phyloP scores from a whole-genome alignment of 2,329 filamentous ascomycete species.

The Neopestalotiopsis rosae region DNA sequence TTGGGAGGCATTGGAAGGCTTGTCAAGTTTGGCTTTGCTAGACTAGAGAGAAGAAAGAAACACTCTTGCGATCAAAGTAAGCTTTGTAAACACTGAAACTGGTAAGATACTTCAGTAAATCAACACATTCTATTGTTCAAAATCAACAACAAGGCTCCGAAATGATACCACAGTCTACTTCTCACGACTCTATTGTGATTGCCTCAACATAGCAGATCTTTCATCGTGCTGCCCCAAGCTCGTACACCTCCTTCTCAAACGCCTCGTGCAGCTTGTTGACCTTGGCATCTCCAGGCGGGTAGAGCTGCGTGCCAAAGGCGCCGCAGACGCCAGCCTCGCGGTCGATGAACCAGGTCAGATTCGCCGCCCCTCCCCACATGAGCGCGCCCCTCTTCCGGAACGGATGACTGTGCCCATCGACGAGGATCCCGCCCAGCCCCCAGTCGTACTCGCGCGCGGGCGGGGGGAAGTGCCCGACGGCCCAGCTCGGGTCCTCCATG shows the following conservation, averaged over 20 bases:
- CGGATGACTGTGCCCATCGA: constrained; percentile 40
- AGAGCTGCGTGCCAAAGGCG: constrained; percentile 8
- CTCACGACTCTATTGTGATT: no score
- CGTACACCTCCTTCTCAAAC: constrained; percentile 11
- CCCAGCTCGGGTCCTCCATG: constrained; percentile 33
- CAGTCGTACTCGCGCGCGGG: constrained; percentile 43
- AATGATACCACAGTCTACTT: no score
- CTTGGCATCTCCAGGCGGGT: constrained; percentile 4
- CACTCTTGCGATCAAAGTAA: no score
- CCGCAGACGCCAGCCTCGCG: not conserved
- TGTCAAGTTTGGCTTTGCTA: not conserved
- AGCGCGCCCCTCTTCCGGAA: constrained; percentile 44
- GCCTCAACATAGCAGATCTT: not conserved
- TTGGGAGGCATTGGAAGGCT: not conserved
- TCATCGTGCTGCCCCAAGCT: constrained; percentile 1
- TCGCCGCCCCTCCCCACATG: constrained; percentile 51
- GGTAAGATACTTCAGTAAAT: no score
- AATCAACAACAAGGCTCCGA: no score
- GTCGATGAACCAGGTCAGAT: constrained; percentile 43
- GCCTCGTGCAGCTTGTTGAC: not conserved
- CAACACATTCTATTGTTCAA: no score
- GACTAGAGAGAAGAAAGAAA: not conserved
- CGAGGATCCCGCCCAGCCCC: constrained; percentile 47
- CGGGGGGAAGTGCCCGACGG: constrained; percentile 34
- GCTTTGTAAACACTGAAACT: no score